Evolutionary conservation across 345 rosid genomes (phyloP).

Genomic region (Citrus maxima): DNA sequence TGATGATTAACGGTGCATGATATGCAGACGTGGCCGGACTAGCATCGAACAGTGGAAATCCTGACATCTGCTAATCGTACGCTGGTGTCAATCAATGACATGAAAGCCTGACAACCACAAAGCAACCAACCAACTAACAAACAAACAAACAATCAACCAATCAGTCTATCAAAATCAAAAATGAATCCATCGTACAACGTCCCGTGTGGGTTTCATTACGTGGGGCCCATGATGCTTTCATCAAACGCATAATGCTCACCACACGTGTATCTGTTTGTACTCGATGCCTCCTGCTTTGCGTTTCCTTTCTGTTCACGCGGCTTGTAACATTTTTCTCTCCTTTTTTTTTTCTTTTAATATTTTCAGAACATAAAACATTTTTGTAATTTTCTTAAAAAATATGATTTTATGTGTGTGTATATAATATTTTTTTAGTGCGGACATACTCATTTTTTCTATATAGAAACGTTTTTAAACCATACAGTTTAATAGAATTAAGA

Average conservation of each 20-base stretch:
- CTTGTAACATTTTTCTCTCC: no score
- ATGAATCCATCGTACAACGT: neutral
- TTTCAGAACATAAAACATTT: neutral
- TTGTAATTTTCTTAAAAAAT: neutral
- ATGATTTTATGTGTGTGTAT: no score
- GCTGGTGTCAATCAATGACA: neutral
- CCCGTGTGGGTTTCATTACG: neutral
- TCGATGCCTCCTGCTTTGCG: neutral
- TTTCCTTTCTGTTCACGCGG: neutral
- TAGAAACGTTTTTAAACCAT: accelerated
- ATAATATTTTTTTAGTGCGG: accelerated
- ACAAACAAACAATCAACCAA: neutral
- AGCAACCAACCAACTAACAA: neutral
- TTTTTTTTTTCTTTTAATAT: neutral
- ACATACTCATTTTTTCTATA: accelerated
- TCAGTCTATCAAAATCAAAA: neutral
- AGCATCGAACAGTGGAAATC: constrained; percentile 9
- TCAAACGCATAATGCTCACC: neutral
- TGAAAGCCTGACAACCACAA: neutral
- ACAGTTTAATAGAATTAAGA: accelerated
- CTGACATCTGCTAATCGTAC: neutral
- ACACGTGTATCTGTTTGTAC: constrained; percentile 1
- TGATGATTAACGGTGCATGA: constrained; percentile 14
- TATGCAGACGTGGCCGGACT: constrained; percentile 28
- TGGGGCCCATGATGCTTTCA: neutral